phyloP scores from a whole-genome alignment of 2,329 filamentous ascomycete genomes.

The Sporothrix globosa region DNA sequence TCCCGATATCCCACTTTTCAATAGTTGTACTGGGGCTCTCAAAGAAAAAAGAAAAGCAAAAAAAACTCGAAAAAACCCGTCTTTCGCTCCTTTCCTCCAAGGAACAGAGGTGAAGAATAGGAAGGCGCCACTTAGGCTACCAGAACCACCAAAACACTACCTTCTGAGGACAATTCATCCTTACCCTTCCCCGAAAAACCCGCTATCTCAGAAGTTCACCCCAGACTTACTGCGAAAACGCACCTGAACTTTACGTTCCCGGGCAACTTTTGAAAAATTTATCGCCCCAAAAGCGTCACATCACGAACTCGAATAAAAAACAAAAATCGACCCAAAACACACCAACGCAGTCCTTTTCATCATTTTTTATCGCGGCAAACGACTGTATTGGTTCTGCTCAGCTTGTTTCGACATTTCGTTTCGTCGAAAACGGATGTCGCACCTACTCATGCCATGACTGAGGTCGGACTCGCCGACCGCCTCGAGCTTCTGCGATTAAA shows the following conservation, averaged over 20 bases:
- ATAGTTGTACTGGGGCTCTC: slow-evolving; percentile 31
- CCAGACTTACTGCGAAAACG: slow-evolving; percentile 36
- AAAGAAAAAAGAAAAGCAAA: slow-evolving; percentile 23
- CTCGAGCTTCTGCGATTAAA: slow-evolving; percentile 68
- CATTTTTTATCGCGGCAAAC: slow-evolving; percentile 40
- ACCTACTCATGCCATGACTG: slow-evolving; percentile 69
- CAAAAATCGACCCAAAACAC: slow-evolving; percentile 41
- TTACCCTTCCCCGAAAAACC: slow-evolving; percentile 29
- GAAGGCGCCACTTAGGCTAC: slow-evolving; percentile 14
- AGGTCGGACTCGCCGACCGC: slow-evolving; percentile 68
- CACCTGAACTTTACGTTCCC: slow-evolving; percentile 31
- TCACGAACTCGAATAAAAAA: slow-evolving; percentile 37
- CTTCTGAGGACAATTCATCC: background rate
- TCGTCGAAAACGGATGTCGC: slow-evolving; percentile 70
- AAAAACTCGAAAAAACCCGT: slow-evolving; percentile 2
- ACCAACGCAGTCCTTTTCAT: slow-evolving; percentile 47
- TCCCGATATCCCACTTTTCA: slow-evolving; percentile 25
- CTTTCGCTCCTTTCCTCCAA: slow-evolving; percentile 14
- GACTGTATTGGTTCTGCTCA: slow-evolving; percentile 45
- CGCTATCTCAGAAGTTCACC: slow-evolving; percentile 35
- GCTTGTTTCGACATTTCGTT: slow-evolving; percentile 58
- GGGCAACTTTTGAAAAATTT: slow-evolving; percentile 37
- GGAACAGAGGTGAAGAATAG: slow-evolving; percentile 2
- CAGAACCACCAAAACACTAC: background rate
- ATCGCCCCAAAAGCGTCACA: slow-evolving; percentile 33